Evolutionary conservation across 2,329 filamentous ascomycete genomes (phyloP), one percentile per base, ranked within the genome.

Genomic region (Sarocladiaceae sp.): DNA sequence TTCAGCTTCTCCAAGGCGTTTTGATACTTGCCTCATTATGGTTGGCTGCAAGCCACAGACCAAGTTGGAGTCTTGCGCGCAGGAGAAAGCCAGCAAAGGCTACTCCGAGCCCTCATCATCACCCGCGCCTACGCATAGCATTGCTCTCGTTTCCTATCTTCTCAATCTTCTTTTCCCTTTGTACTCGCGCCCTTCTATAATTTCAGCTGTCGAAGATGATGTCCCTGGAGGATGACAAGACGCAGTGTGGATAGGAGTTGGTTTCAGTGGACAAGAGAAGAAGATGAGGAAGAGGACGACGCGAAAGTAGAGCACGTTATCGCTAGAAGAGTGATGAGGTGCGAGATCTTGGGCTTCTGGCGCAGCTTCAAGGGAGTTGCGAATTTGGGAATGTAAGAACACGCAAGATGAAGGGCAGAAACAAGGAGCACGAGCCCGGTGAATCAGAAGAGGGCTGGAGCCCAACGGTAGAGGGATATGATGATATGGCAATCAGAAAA

Each of bases 1-100:
- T 28, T 8, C 40, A 44, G 22, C 40, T 44, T 26, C 40, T 44
- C 40, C 40, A 26, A 2, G 47, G 31, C 47, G 26, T 49, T 49
- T 46, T 23, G 40, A 4, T 46, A 13, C 13, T 46, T 46, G 36
- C 22, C 22, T 20, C 22, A 17, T 39, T n/a, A n/a, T n/a, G n/a
- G n/a, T n/a, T n/a, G n/a, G n/a, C n/a, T n/a, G n/a, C n/a, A n/a
- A n/a, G n/a, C n/a, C n/a, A n/a, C n/a, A n/a, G n/a, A n/a, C n/a
- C n/a, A n/a, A n/a, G n/a, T n/a, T n/a, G n/a, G n/a, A n/a, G n/a
- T n/a, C n/a, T n/a, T n/a, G n/a, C n/a, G n/a, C n/a, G n/a, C n/a
- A n/a, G n/a, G n/a, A n/a, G n/a, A n/a, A n/a, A n/a, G n/a, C n/a
- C n/a, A n/a, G n/a, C n/a, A n/a, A n/a, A n/a, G 5, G 4, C 37